Conservation (phyloP, 1,139 yeast species). For the Lodderomyces margitis region DNA sequence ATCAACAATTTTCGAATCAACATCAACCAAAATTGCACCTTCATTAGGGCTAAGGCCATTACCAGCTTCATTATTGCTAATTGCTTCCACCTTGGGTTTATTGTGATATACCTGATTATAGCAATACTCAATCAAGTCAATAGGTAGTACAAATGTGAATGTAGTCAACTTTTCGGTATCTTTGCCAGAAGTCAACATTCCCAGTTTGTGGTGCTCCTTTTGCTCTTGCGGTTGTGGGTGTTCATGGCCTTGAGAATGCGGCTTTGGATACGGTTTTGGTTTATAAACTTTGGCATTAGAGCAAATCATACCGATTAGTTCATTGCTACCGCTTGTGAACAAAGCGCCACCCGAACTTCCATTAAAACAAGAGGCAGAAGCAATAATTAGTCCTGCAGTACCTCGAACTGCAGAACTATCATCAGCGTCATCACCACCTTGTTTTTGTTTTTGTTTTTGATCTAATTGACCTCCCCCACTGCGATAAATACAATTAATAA, state of each 20-base stretch:
- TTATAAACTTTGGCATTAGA: slow-evolving; percentile 52
- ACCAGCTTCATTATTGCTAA: not conserved
- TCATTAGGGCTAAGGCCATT: not conserved
- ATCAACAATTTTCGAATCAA: slow-evolving; percentile 20
- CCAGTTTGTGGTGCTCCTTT: not conserved
- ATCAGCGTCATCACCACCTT: not conserved
- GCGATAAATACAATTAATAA: slow-evolving; percentile 29
- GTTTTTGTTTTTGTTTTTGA: too few species aligned
- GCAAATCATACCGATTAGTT: slow-evolving; percentile 57
- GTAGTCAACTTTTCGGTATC: slow-evolving; percentile 27
- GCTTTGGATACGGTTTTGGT: too few species aligned
- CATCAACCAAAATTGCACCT: not conserved
- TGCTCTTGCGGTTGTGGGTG: slow-evolving; percentile 8
- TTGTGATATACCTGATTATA: slow-evolving; percentile 11
- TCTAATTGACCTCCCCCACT: too few species aligned
- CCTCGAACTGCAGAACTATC: not conserved
- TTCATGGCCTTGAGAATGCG: not conserved
- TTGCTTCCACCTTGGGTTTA: not conserved
- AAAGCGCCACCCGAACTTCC: slow-evolving; percentile 78
- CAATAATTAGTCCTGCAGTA: slow-evolving; percentile 39
- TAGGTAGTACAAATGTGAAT: slow-evolving; percentile 31
- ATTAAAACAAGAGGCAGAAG: slow-evolving; percentile 70
- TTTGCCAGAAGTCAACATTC: slow-evolving; percentile 1
- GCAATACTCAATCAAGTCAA: slow-evolving; percentile 25
- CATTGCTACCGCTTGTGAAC: slow-evolving; percentile 25